These are phyloP conservation scores for Berkeleyomyces rouxiae DNA, from an alignment of 2,329 filamentous ascomycete genomes.

Conservation along the genomic window DNA sequence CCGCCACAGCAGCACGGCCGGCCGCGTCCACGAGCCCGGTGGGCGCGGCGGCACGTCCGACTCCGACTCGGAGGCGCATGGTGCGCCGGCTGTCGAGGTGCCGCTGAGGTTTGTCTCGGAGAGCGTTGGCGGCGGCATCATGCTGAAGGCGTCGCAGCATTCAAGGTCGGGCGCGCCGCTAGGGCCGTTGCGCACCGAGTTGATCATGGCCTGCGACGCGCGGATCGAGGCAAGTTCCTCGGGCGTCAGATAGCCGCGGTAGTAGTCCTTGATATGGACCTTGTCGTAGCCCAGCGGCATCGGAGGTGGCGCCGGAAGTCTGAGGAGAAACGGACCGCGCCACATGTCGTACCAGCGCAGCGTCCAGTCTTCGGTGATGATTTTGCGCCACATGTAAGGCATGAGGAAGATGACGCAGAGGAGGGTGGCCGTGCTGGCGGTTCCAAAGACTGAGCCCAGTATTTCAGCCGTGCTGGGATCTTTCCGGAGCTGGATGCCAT, in stretches of 20 bases:
- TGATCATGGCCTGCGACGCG: slow-evolving; percentile 21
- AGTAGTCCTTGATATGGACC: slow-evolving; percentile 31
- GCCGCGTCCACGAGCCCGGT: slow-evolving; percentile 25
- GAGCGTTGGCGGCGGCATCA: slow-evolving; percentile 19
- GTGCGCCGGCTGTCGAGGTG: background rate
- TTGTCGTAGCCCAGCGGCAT: slow-evolving; percentile 25
- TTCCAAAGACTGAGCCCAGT: slow-evolving; percentile 25
- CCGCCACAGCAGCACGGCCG: slow-evolving; percentile 25
- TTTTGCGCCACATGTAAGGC: slow-evolving; percentile 33
- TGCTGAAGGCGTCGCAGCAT: slow-evolving; percentile 17
- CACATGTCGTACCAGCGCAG: slow-evolving; percentile 32
- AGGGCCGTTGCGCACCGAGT: slow-evolving; percentile 19
- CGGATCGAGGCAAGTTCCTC: slow-evolving; percentile 27
- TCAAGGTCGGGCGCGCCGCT: slow-evolving; percentile 13
- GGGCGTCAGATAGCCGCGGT: slow-evolving; percentile 30
- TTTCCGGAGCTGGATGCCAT: slow-evolving; percentile 19
- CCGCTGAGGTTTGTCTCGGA: slow-evolving; percentile 5
- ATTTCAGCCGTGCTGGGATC: slow-evolving; percentile 16
- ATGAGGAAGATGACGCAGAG: slow-evolving; percentile 33
- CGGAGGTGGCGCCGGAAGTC: slow-evolving; percentile 22
- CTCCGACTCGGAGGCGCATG: background rate
- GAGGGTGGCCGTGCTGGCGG: slow-evolving; percentile 26
- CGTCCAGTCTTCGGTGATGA: slow-evolving; percentile 35
- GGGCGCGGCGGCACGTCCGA: slow-evolving; percentile 19
- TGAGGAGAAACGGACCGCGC: slow-evolving; percentile 30